phyloP scores from a whole-genome alignment of 2,329 filamentous ascomycete genomes.

The Paecilomyces dactylethromorphus region DNA sequence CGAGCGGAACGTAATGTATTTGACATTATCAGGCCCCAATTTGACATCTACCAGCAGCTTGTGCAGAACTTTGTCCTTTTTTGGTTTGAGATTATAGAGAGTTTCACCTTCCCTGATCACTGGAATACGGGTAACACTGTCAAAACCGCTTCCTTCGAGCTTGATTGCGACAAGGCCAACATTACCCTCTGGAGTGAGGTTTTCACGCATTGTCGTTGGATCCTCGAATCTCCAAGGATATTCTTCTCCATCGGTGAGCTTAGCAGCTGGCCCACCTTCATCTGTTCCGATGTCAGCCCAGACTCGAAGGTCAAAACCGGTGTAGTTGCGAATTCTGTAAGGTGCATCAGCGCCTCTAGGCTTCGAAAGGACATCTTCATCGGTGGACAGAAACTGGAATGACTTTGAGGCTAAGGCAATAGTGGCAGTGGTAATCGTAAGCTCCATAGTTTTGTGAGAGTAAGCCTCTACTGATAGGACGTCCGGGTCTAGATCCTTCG shows the following conservation, averaged over 20 bases:
- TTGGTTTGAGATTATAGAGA: constrained; percentile 80
- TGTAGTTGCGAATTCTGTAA: constrained; percentile 91
- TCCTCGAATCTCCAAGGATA: constrained; percentile 95
- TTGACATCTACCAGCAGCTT: constrained; percentile 87
- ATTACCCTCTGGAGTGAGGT: constrained; percentile 73
- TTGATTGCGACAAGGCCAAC: constrained; percentile 73
- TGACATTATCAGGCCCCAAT: constrained; percentile 90
- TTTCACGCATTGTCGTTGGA: constrained; percentile 93
- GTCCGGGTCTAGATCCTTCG: constrained; percentile 68
- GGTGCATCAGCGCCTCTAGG: constrained; percentile 86
- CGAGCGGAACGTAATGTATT: constrained; percentile 92
- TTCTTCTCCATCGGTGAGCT: constrained; percentile 81
- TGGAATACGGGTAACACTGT: constrained; percentile 78
- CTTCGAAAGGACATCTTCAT: constrained; percentile 89
- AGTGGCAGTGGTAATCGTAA: constrained; percentile 86
- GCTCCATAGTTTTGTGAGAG: constrained; percentile 83
- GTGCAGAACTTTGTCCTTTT: constrained; percentile 77
- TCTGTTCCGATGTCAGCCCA: constrained; percentile 72
- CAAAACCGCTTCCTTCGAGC: constrained; percentile 90
- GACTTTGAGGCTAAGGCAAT: constrained; percentile 93
- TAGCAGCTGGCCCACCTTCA: constrained; percentile 60
- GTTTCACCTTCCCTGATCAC: constrained; percentile 93
- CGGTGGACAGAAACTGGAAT: constrained; percentile 77
- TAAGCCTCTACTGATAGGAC: constrained; percentile 75
- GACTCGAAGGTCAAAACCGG: constrained; percentile 81